A percentile compares a stretch with the other conserved stretches of the same genome.
Evolutionary conservation across 306 rosid species (phyloP).

Genomic region (Fragaria vesca): DNA sequence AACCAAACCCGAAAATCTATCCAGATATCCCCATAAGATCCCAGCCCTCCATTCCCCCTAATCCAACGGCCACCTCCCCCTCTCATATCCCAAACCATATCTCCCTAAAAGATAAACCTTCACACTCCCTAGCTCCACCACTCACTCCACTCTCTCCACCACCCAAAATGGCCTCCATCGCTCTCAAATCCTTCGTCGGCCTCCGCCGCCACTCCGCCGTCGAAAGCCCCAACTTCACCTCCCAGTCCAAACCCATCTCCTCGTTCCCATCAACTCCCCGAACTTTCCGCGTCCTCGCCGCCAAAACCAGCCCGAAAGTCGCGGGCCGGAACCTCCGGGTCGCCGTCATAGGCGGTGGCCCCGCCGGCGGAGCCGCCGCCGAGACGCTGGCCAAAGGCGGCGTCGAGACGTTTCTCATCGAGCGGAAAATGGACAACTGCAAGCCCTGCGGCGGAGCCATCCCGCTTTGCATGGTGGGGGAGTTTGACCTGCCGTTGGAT

Average conservation of each 20-base stretch:
- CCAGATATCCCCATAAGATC: constrained; percentile 51
- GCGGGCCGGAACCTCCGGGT: constrained; percentile 80
- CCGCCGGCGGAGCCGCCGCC: constrained; percentile 82
- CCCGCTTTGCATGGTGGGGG: constrained; percentile 97
- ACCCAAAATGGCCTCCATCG: constrained; percentile 63
- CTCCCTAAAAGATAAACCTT: constrained; percentile 32
- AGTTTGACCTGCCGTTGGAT: constrained; percentile 81
- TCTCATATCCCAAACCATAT: constrained; percentile 58
- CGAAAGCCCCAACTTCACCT: constrained; percentile 46
- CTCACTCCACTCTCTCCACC: background rate
- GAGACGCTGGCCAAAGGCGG: constrained; percentile 84
- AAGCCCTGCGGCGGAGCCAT: constrained; percentile 99
- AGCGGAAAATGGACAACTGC: constrained; percentile 91
- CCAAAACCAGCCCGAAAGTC: constrained; percentile 61
- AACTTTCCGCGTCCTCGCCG: constrained; percentile 31
- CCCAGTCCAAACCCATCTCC: constrained; percentile 22
- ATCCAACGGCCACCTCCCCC: constrained; percentile 46
- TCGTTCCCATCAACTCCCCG: background rate
- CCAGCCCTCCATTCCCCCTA: constrained; percentile 14
- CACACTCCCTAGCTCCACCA: constrained; percentile 1
- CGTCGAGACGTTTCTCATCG: constrained; percentile 74
- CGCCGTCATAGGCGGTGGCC: constrained; percentile 87
- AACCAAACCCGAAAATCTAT: constrained; percentile 39
- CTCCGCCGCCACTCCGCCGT: constrained; percentile 81
- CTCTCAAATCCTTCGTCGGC: constrained; percentile 80